Conservation (phyloP, 2,329 filamentous ascomycete genomes). For the Aspergillus brunneoviolaceus region DNA sequence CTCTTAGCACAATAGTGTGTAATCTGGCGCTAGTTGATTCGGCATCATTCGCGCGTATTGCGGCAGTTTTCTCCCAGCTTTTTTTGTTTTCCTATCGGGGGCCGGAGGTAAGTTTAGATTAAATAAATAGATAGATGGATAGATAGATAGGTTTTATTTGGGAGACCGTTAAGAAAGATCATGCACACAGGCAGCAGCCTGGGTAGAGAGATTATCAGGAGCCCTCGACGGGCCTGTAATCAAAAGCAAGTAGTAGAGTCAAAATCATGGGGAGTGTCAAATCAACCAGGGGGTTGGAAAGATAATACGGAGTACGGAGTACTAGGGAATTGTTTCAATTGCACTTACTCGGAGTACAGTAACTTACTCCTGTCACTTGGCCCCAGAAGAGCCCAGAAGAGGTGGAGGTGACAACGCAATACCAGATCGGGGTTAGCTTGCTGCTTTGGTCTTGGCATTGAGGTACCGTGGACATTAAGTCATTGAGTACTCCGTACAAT, state of each 20-base stretch:
- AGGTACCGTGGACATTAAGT: neutral
- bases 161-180: neutral
- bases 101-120: neutral
- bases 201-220: neutral
- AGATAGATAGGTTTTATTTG: neutral
- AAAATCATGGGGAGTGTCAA: neutral
- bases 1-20: neutral
- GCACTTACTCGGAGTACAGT: no score
- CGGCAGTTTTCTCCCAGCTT: neutral
- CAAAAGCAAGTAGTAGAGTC: neutral
- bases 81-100: neutral
- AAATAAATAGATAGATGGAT: neutral
- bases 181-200: slow-evolving; percentile 1
- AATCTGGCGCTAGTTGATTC: slow-evolving; percentile 6
- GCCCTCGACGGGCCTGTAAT: neutral
- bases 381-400: no score
- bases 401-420: neutral
- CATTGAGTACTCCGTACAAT: no score
- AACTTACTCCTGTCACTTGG: no score
- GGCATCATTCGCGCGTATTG: slow-evolving; percentile 15
- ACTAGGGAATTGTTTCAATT: neutral
- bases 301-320: no score
- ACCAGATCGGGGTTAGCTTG: neutral
- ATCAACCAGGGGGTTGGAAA: neutral
- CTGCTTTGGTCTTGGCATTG: no score